Evolutionary conservation across 2,329 filamentous ascomycete species (phyloP), one percentile per base, ranked within the genome.

Genomic region (Coniochaeta sp.): DNA sequence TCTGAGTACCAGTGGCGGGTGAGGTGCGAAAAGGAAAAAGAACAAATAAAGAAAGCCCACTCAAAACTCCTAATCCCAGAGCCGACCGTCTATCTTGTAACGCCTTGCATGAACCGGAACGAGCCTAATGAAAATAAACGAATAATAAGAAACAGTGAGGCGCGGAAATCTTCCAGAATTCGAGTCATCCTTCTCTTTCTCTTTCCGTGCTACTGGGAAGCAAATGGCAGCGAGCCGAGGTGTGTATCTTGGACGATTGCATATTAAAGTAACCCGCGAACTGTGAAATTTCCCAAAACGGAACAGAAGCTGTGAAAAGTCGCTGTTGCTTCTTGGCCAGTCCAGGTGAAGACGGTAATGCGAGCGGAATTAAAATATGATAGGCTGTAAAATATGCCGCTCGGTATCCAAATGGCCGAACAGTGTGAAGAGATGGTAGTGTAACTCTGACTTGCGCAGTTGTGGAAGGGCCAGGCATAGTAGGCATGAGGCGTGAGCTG

Each of bases 241-340:
- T 63, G 61, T 69, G 58, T 68, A 68, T 68, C 65, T 64, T 67
- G 60, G 64, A 63, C 64, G 64, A 69, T 69, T 66, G 64, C 64
- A 64, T 67, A 73, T 73, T 73, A 69, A 67, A 63, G 58, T 66
- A 65, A 69, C 68, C 65, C 66, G 67, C 65, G 69, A 70, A 67
- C 38, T 17, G 65, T 58, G 61, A 59, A 47, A 59, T 65, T 57
- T 62, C 61, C 60, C 8, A 17, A 34, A 55, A 19, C 5, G 6
- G 52, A 47, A 31, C 62, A 58, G 63, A 38, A 63, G 57, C 59
- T 52, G 47, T 22, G 24, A 31, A 28, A 52, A 31, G 5, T 36
- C 34, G 34, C 34, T 52, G 47, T 7, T 26, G 11, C n/a, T n/a
- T n/a, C n/a, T 47, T 16, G 47, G 47, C 47, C 11, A 14, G 11